phyloP scores from a whole-genome alignment of 306 rosid species.

The Cucumis melo region DNA sequence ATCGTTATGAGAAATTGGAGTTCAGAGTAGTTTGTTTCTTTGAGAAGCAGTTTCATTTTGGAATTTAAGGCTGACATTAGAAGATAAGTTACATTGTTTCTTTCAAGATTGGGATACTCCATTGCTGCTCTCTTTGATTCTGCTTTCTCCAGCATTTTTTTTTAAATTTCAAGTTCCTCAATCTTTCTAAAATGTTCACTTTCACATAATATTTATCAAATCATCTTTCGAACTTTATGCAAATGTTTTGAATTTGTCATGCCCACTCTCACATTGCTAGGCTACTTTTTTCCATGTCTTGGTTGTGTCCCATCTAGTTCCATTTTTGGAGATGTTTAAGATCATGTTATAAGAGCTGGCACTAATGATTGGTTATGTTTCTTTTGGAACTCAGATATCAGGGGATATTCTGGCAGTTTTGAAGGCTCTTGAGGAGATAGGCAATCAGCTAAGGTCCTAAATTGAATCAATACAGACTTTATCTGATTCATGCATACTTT shows the following conservation, averaged over 20 bases:
- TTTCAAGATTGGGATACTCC: neutral
- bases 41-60: neutral
- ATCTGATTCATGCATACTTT: neutral
- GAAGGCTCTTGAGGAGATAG: constrained; percentile 84
- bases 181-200: neutral
- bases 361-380: constrained; percentile 4
- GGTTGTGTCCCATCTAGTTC: neutral
- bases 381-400: constrained; percentile 47
- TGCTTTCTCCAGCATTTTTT: no score
- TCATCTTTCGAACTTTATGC: neutral
- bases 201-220: neutral
- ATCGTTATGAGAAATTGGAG: neutral
- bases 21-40: neutral
- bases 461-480: neutral
- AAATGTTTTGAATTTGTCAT: neutral
- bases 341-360: neutral
- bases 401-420: constrained; percentile 70
- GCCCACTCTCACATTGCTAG: neutral
- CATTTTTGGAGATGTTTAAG: neutral
- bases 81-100: neutral
- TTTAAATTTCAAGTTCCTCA: neutral
- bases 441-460: constrained; percentile 71
- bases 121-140: neutral
- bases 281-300: neutral
- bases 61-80: neutral